Evolutionary conservation across 495 filamentous ascomycete species (phyloP).

Genomic region (Penicillium cinerascens): DNA sequence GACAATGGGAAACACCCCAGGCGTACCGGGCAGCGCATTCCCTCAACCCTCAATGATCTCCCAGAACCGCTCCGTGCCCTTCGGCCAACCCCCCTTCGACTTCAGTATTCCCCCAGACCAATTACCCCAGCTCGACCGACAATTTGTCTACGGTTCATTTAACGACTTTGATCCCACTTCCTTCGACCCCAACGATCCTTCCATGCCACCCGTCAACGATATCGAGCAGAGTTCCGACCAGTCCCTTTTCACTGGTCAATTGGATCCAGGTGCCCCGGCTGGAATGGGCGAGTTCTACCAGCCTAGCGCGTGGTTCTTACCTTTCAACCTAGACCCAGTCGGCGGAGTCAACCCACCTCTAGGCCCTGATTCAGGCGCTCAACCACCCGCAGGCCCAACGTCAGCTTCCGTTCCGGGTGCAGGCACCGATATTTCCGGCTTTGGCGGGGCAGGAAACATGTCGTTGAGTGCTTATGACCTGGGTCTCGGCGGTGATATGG

Average conservation of each 20-base stretch:
- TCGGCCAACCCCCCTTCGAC: conserved; percentile 38
- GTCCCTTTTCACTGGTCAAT: conserved; percentile 34
- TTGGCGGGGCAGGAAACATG: conserved; percentile 23
- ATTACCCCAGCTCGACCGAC: conserved; percentile 65
- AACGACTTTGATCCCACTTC: conserved; percentile 54
- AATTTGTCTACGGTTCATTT: conserved; percentile 76
- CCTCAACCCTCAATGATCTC: conserved; percentile 36
- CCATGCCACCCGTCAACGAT: conserved; percentile 27
- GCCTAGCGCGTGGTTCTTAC: conserved; percentile 87
- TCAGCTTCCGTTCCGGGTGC: conserved; percentile 24
- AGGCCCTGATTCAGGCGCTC: neutral
- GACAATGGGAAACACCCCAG: conserved; percentile 34
- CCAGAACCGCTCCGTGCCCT: conserved; percentile 33
- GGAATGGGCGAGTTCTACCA: conserved; percentile 45
- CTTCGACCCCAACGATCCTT: conserved; percentile 30
- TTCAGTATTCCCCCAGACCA: conserved; percentile 42
- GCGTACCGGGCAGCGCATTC: conserved; percentile 43
- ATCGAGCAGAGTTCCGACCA: conserved; percentile 21
- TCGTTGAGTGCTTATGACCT: conserved; percentile 32
- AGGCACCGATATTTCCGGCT: conserved; percentile 19
- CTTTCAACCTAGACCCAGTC: conserved; percentile 81
- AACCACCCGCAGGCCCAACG: neutral
- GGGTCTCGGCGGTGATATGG: conserved; percentile 22
- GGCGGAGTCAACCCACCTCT: conserved; percentile 14
- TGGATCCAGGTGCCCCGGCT: conserved; percentile 39